Base-by-base conservation (phyloP, 768 basidiomycete genomes). In the Tulasnella sp. region DNA sequence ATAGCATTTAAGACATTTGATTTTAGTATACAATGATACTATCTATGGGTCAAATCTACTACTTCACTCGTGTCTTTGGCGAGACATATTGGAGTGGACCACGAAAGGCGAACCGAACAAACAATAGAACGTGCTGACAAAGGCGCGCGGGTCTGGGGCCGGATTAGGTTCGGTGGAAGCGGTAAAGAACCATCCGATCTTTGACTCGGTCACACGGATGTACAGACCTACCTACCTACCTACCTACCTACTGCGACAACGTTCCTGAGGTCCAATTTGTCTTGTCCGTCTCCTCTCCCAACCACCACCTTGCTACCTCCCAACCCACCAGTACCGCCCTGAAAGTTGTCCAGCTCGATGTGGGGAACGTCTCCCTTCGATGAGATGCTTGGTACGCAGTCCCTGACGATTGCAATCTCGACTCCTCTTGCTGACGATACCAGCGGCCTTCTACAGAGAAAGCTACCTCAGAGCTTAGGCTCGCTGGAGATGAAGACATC, bases 381-480 rank as follows among this genome's bases (percentile, higher is more conserved):
- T 83, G 92, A 93, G 80, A 91, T 91, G 67, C 85, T 95, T 78
- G 93, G 93, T 94, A 81, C 83, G 91, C 83, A 29, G n/a, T 46
- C 40, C 75, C 44, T 20, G 11, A 26, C 18, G 7, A 46, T 79
- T 67, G 15, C 26, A 10, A 76, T 73, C 39, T 10, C 7, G 5
- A 13, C 78, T 37, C 48, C 51, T 16, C 71, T 67, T 72, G 48
- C 73, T 80, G 32, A 79, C 74, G 70, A 79, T 74, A 80, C 73
- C 35, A n/a, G 75, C 57, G 40, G 77, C 69, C 74, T 79, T 23
- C 44, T 35, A 77, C 84, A 97, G 95, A 96, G 87, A 95, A 93
- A 85, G 93, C 94, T n/a, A 98, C 96, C 20, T 95, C 95, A 4
- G 94, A 96, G 84, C 87, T 95, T 35, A 85, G 95, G 75, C 94